Conservation (phyloP, 1,284 basidiomycete genomes). For the Boletus mariae region DNA sequence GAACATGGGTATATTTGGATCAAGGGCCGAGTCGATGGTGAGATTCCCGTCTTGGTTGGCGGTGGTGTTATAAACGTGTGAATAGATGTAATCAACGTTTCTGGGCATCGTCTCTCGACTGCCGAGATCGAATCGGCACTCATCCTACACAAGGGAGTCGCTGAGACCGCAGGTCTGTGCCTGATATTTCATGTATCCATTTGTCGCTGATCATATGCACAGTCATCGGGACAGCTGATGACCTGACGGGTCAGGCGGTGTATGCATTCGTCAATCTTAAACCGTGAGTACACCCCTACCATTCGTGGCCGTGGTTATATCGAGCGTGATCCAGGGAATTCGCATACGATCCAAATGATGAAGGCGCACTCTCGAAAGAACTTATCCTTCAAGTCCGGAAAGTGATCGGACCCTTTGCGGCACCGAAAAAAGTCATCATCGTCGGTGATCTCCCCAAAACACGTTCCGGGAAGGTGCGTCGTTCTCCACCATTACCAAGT, state of each 20-base stretch:
- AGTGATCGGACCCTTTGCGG: conserved; percentile 93
- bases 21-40: conserved; percentile 94
- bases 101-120: conserved; percentile 94
- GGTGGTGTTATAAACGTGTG: conserved; percentile 1
- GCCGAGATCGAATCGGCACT: conserved; percentile 97
- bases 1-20: conserved; percentile 98
- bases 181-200: background rate
- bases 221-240: conserved; percentile 87
- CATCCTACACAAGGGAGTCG: conserved; percentile 91
- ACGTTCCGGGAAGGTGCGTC: conserved; percentile 84
- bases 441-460: conserved; percentile 93
- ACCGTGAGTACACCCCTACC: conserved; percentile 45
- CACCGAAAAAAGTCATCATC: conserved; percentile 89
- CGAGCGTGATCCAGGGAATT: conserved; percentile 63
- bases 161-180: conserved; percentile 78
- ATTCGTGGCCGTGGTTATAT: background rate
- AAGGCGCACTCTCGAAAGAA: conserved; percentile 79
- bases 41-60: conserved; percentile 30
- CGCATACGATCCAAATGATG: conserved; percentile 65
- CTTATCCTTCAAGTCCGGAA: conserved; percentile 93
- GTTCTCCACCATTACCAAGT: background rate
- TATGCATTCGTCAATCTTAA: conserved; percentile 83
- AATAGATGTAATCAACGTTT: conserved; percentile 87
- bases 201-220: conserved; percentile 6
- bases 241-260: conserved; percentile 86